Evolutionary conservation across 2,329 filamentous ascomycete species (phyloP), one percentile per base, ranked within the genome.

Genomic region (Calonectria pseudoturangicola): DNA sequence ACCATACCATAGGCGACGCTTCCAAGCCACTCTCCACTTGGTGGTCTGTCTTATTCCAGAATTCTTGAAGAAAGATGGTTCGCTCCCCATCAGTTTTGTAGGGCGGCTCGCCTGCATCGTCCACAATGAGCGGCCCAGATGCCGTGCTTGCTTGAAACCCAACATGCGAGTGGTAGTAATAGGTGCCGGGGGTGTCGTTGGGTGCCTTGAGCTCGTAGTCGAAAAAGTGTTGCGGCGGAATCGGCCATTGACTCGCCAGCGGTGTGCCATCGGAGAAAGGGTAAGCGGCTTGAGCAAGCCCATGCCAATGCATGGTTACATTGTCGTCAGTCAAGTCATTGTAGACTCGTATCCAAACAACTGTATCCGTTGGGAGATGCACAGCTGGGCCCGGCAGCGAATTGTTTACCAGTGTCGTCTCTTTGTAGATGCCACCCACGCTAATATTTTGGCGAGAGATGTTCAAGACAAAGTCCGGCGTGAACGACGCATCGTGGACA

Each of bases 151-250:
- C 89, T 78, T 93, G 91, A 71, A 93, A 89, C 0, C 87, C 91
- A 18, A 93, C 86, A 73, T 93, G 92, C 0, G 91, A 93, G 78
- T 93, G 92, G 77, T 93, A 93, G 79, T 92, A 93, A 78, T 93
- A 93, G 0, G 91, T 91, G 5, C 92, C 92, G 0, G 90, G 88
- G 67, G 90, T 87, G 7, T 87, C 88, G 1, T 80, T 51, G 4
- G 88, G 81, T 0, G 90, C 87, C 18, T 86, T 86, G 4, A 93
- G 82, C 77, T 93, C 91, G 78, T 93, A 93, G 82, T 93, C 92
- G 80, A 93, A 93, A 82, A 89, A 93, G 71, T 90, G 86, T 0
- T 85, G 82, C 0, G 91, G 87, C 0, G 90, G 87, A 45, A 93
- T 93, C 0, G 92, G 91, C 92, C 92, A 94, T 76, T 93, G 92